Evolutionary conservation across 106 monocot species (phyloP).

Genomic region (Alisma plantagoaquatica): DNA sequence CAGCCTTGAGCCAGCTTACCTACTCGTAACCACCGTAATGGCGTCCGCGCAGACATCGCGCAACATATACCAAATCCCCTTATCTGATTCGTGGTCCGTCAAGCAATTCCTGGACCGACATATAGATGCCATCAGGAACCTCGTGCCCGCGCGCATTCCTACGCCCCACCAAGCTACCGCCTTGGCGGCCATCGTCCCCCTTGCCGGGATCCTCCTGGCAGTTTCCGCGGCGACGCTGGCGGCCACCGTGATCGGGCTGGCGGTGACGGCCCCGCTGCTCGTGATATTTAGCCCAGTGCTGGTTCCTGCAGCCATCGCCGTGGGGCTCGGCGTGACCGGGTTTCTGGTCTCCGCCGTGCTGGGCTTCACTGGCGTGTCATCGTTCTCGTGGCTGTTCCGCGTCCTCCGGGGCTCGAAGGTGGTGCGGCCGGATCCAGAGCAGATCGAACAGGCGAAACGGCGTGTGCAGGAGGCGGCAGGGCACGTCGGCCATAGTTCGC

Average conservation of each 20-base stretch:
- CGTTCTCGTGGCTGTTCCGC: constrained; percentile 10
- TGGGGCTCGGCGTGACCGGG: constrained; percentile 7
- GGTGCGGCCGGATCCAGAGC: neutral
- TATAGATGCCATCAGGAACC: constrained; percentile 8
- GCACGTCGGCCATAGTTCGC: constrained; percentile 1
- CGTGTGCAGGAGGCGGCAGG: constrained; percentile 15
- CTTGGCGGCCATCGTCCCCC: constrained; percentile 11
- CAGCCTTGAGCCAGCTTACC: no score
- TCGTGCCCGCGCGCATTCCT: constrained; percentile 4
- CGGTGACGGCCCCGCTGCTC: constrained; percentile 3
- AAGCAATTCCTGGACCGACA: neutral
- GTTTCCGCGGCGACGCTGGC: constrained; percentile 7
- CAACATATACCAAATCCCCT: no score
- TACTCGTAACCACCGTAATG: no score
- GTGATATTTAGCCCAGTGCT: constrained; percentile 11
- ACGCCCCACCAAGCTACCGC: constrained; percentile 7
- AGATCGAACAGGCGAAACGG: constrained; percentile 6
- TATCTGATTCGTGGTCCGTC: no score
- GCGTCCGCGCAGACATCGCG: no score
- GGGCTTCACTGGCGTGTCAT: constrained; percentile 8
- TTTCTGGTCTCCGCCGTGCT: constrained; percentile 7
- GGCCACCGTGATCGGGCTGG: constrained; percentile 9
- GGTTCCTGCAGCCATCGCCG: constrained; percentile 11
- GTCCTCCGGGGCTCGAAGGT: constrained; percentile 1
- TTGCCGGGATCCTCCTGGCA: constrained; percentile 12